A percentile compares a stretch with the other conserved stretches of the same genome.
Evolutionary conservation across 495 filamentous ascomycete species (phyloP).

Genomic region (Xylaria curta): DNA sequence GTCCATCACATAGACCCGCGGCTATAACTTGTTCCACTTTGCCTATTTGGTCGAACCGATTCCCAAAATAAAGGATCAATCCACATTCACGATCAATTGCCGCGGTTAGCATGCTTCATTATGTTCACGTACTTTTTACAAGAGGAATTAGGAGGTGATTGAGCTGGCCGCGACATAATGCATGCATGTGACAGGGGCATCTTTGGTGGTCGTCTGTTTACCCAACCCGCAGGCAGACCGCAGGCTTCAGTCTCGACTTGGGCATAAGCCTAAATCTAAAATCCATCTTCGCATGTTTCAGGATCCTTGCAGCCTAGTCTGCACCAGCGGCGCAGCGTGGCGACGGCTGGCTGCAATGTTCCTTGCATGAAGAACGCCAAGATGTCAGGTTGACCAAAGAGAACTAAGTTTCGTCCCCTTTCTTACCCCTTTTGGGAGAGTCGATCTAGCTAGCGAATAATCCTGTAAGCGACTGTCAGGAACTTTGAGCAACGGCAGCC

Average conservation of each 20-base stretch:
- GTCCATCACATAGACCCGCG: not conserved
- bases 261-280: slow-evolving; percentile 25
- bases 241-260: slow-evolving; percentile 7
- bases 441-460: not conserved
- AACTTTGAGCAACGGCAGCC: not conserved
- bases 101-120: slow-evolving; percentile 8
- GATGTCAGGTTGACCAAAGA: slow-evolving; percentile 15
- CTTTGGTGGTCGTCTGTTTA: not conserved
- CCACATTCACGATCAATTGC: not conserved
- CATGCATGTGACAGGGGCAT: not conserved
- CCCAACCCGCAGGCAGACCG: not conserved
- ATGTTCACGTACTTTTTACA: not conserved
- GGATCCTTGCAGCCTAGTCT: slow-evolving; percentile 16
- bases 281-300: slow-evolving; percentile 23
- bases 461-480: slow-evolving; percentile 21
- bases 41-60: not conserved
- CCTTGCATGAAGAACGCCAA: slow-evolving; percentile 22
- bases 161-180: slow-evolving; percentile 1
- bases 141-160: not conserved
- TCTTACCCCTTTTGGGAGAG: slow-evolving; percentile 23
- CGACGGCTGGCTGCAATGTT: slow-evolving; percentile 21
- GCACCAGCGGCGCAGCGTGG: slow-evolving; percentile 15
- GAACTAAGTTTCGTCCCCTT: slow-evolving; percentile 15
- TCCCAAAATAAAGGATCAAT: slow-evolving; percentile 9
- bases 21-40: not conserved